Evolutionary conservation across 192 early-diverging fungal genomes (phyloP).

Genomic region (Umbelopsis sp.): DNA sequence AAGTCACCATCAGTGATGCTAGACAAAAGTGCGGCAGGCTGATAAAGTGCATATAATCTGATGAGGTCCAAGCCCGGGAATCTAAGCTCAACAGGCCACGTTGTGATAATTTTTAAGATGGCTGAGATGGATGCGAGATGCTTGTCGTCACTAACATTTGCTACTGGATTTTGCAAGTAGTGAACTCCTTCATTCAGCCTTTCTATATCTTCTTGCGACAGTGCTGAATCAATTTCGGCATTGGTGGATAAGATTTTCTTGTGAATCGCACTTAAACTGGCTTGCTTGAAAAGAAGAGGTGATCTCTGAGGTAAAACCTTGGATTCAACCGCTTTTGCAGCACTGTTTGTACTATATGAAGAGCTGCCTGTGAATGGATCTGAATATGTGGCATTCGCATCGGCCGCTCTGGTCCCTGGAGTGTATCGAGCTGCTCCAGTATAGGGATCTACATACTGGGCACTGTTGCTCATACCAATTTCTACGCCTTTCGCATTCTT

Average conservation of each 20-base stretch:
- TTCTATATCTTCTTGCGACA: slow-evolving; percentile 36
- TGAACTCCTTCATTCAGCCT: slow-evolving; percentile 30
- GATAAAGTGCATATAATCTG: slow-evolving; percentile 65
- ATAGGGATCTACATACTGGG: slow-evolving; percentile 51
- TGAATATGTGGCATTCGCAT: slow-evolving; percentile 35
- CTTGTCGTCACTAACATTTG: background rate
- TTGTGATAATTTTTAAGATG: slow-evolving; percentile 20
- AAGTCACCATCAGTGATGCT: slow-evolving; percentile 50
- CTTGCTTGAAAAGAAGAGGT: slow-evolving; percentile 70
- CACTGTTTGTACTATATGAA: slow-evolving; percentile 8
- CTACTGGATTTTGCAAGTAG: slow-evolving; percentile 20
- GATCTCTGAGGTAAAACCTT: slow-evolving; percentile 33
- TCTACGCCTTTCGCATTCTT: slow-evolving; percentile 74
- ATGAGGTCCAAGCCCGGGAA: slow-evolving; percentile 89
- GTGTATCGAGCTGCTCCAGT: slow-evolving; percentile 65
- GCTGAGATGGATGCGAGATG: background rate
- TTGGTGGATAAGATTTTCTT: slow-evolving; percentile 80
- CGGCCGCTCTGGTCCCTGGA: slow-evolving; percentile 37
- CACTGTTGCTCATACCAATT: slow-evolving; percentile 44
- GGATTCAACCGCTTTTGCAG: background rate
- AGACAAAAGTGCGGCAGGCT: slow-evolving; percentile 40
- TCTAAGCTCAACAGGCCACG: slow-evolving; percentile 71
- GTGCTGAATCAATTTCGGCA: slow-evolving; percentile 27
- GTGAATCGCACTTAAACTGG: slow-evolving; percentile 70
- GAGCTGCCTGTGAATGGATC: slow-evolving; percentile 66